Percentiles rank a stretch among this genome's conserved stretches.
These are phyloP conservation scores for Lobosporangium transversale DNA, from an alignment of 192 early-diverging fungal species.

Conservation along the genomic window DNA sequence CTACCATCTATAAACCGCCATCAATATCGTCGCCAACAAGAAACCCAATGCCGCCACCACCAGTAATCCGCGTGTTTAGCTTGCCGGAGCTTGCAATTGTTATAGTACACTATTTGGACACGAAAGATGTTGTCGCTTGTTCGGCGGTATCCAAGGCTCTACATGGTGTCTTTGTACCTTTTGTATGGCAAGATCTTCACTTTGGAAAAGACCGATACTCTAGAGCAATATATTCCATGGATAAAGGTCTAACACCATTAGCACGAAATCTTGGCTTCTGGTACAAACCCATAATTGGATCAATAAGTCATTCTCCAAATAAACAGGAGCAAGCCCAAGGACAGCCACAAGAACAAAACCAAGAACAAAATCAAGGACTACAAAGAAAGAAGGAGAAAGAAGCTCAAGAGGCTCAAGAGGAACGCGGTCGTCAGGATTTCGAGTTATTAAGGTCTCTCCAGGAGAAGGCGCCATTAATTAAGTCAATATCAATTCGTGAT, in stretches of 20 bases:
- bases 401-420: too few species aligned
- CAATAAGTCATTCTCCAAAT: too few species aligned
- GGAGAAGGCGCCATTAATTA: constrained; percentile 4
- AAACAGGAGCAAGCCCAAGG: background rate
- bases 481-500: background rate
- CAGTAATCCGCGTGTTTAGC: too few species aligned
- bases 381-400: too few species aligned
- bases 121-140: constrained; percentile 1
- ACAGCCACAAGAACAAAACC: background rate
- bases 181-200: constrained; percentile 29
- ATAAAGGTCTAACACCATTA: background rate
- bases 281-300: too few species aligned
- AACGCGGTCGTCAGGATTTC: background rate
- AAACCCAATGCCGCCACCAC: too few species aligned
- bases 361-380: too few species aligned
- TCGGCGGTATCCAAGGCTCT: constrained; percentile 1
- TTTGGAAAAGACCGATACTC: background rate
- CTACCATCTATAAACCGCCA: too few species aligned
- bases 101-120: constrained; percentile 7
- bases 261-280: background rate
- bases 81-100: too few species aligned
- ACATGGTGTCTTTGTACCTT: constrained; percentile 5
- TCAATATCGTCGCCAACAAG: too few species aligned
- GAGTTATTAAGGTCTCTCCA: background rate
- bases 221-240: too few species aligned